Percentiles rank a stretch among this genome's conserved stretches.
Conservation (phyloP, 2,329 filamentous ascomycete species). For the Ophiostoma ulmi region DNA sequence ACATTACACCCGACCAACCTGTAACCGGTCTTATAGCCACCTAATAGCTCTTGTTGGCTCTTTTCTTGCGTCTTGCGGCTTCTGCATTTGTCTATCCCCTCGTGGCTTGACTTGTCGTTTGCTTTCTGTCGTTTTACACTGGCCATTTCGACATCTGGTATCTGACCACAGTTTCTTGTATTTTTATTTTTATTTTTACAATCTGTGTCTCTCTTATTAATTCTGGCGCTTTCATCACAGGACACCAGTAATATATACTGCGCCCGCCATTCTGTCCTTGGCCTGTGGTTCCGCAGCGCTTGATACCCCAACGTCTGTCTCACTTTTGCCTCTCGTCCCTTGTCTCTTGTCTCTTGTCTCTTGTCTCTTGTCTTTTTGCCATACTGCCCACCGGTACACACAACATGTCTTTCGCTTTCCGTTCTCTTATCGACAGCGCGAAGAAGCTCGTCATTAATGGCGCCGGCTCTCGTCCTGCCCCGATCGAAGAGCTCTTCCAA, state of each 20-base stretch:
- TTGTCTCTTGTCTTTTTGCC: background rate
- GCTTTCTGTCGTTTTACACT: background rate
- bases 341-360: background rate
- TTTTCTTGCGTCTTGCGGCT: background rate
- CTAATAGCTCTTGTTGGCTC: background rate
- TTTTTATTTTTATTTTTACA: no score
- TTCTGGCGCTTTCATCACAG: background rate
- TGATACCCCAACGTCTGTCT: background rate
- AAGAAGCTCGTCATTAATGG: conserved; percentile 35
- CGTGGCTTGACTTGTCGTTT: background rate
- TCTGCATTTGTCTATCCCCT: background rate
- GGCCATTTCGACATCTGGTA: background rate
- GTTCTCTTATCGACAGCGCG: conserved; percentile 39
- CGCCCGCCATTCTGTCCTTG: no score
- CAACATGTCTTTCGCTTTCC: conserved; percentile 43
- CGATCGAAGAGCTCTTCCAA: conserved; percentile 58
- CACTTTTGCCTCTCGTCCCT: background rate
- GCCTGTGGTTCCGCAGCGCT: background rate
- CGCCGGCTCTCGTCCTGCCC: conserved; percentile 18
- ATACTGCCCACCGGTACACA: background rate
- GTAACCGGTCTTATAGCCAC: background rate
- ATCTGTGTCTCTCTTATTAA: background rate
- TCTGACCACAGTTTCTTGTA: background rate
- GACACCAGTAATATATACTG: background rate
- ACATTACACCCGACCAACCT: background rate